Evolutionary conservation across 2,329 filamentous ascomycete species (phyloP), one percentile per base, ranked within the genome.

Genomic region (Calonectria leucothoes): DNA sequence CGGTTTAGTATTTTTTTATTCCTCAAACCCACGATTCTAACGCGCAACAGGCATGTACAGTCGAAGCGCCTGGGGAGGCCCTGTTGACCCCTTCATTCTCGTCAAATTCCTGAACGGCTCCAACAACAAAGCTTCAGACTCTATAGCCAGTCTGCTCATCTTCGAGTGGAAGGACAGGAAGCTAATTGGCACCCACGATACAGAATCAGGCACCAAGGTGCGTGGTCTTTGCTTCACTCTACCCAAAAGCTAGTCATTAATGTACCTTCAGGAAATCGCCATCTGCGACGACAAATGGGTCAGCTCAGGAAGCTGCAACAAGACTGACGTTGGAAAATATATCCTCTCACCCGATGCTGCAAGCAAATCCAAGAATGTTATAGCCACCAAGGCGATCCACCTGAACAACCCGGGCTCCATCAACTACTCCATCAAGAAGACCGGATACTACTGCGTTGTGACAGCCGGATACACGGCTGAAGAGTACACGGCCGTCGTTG

Each of bases 391-490:
- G 83, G 95, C 95, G 12, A 88, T 98, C 73, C 92, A 98, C 82
- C 89, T 98, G 66, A 96, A 95, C 76, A 88, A 94, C 70, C 90
- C 94, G 1, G 87, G 89, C 14, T 89, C 92, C 3, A 91, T 98
- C 83, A 94, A 95, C 75, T 99, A 98, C 83, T 89, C 91, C 7
- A 93, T 98, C 79, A 93, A 93, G 81, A 95, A 95, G 84, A 99
- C 97, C 0, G 97, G 97, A 33, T 99, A 98, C 85, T 99, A 98
- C 85, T 99, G 97, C 81, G 93, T 99, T 72, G 92, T 94, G 66
- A 97, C 95, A 1, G 93, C 92, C 76, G 90, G 90, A 27, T 96
- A 92, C 82, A 91, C 89, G 31, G 87, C 89, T 0, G 88, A 90
- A 25, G 89, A 94, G 55, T 99, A 97, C 82, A 90, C 89, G 59